Base-by-base conservation (phyloP, 2,329 filamentous ascomycete genomes). In the Dothideomycetes sp. region DNA sequence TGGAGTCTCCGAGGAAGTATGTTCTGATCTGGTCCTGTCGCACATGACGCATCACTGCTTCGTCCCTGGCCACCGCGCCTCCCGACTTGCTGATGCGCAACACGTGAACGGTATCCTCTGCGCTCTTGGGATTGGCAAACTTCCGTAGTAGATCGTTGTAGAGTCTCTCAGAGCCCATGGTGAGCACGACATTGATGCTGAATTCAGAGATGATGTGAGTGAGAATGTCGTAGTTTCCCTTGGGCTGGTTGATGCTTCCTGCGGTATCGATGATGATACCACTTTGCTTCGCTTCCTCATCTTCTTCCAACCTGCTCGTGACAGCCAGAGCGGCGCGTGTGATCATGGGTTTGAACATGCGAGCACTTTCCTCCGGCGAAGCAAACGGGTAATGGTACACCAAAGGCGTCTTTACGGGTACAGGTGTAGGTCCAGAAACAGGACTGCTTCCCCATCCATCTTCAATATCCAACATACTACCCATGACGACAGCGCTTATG, bases 371-470 rank as follows among this genome's bases (percentile, higher is more conserved):
- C 51, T 86, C 80, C 1, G 85, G 75, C 47, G 71, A 78, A 38
- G 76, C 71, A 47, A 82, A 69, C 12, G 91, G 89, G 59, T 84
- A 94, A 61, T 87, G 85, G 58, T 94, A 94, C 19, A 89, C 86
- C 40, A 98, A 66, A 4, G 91, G 91, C 52, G 94, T 70, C 67
- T 95, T 96, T 38, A 94, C 85, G 0, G 89, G 88, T 13, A 94
- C 79, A 1, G 80, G 76, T 51, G 82, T 91, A 1, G 91, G 88
- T 0, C 89, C 91, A 49, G 84, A 93, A 53, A 88, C 94, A 0
- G 89, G 88, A 51, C 85, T 88, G 50, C 76, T 85, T 8, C 91
- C 91, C 80, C 87, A 95, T 15, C 59, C 58, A 46, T 86, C 81
- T 53, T 89, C 84, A 1, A 94, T 73, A 60, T 96, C 89, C 64